Evolutionary conservation across 176 grass and related monocot genomes (phyloP), one percentile per base, ranked within the genome.

Genomic region (Eleusine coracana): DNA sequence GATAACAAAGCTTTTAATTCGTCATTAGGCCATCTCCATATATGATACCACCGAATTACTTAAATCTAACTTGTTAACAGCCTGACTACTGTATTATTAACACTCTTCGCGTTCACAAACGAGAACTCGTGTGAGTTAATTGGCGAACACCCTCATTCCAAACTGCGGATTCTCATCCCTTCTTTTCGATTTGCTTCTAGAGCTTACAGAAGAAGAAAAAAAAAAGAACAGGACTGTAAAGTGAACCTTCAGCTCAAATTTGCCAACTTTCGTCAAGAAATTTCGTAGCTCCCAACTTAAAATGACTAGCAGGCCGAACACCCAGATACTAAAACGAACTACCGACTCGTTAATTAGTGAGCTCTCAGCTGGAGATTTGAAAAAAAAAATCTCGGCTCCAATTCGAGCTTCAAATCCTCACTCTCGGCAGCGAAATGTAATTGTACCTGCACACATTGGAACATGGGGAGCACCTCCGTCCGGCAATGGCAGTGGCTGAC

Each of bases 361-460:
- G 13, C 48, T 18, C 3, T 3, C 11, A 55, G 20, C 66, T 0
- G 36, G 78, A 70, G 78, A 70, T 81, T 81, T 28, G 51, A 56
- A 50, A 50, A 50, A 56, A 56, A 29, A 70, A 70, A 81, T 70
- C n/a, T 6, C 36, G 14, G 14, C n/a, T 3, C 49, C 21, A 21
- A 44, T 41, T 7, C 7, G 66, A 70, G 20, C 78, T 54, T 42
- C 21, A 37, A 80, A 70, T 70, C 21, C n/a, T 36, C 58, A 20
- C 50, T 7, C 8, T 16, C 14, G 14, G 3, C 4, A 29, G 34
- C 49, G 5, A 58, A 81, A 70, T 58, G 78, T 29, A 14, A 55
- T 5, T 10, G 38, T 70, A 81, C 78, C 78, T 56, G 65, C 48
- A 54, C 78, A 54, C 65, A 55, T 28, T 42, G 49, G 21, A 18